These are phyloP conservation scores for Ogataea trehaloabstinens DNA, from an alignment of 805 yeast genomes.

Conservation along the genomic window DNA sequence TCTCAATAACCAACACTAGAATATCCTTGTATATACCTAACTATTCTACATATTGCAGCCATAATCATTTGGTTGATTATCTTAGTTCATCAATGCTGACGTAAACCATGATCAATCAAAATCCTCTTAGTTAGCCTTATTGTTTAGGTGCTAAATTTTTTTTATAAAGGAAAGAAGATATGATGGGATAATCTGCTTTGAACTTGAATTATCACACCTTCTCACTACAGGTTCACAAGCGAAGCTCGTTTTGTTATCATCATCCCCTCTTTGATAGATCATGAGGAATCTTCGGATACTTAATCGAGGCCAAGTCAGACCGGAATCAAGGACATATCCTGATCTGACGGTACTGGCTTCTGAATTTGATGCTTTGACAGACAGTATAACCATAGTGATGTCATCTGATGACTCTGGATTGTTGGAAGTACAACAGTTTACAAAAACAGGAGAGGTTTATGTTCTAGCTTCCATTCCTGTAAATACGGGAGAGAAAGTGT, in stretches of 20 bases:
- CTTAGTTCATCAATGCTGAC: conserved; percentile 13
- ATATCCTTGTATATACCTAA: background rate
- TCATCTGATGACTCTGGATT: conserved; percentile 51
- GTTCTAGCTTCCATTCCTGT: conserved; percentile 62
- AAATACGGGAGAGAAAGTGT: conserved; percentile 39
- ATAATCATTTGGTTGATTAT: too few species aligned
- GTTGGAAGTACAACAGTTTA: conserved; percentile 74
- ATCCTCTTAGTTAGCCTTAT: too few species aligned
- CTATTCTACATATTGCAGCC: background rate
- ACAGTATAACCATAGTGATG: conserved; percentile 66
- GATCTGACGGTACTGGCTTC: conserved; percentile 56
- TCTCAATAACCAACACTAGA: too few species aligned
- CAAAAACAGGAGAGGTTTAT: conserved; percentile 58
- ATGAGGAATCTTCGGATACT: conserved; percentile 37
- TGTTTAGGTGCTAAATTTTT: too few species aligned
- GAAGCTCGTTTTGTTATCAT: too few species aligned
- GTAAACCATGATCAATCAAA: conserved; percentile 10
- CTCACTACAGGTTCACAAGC: too few species aligned
- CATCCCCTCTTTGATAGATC: too few species aligned
- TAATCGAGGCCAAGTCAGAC: conserved; percentile 52
- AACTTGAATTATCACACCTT: too few species aligned
- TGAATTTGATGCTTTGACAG: conserved; percentile 70
- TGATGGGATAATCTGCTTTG: too few species aligned
- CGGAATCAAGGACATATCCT: conserved; percentile 59
- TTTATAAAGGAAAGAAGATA: too few species aligned